Base-by-base conservation (phyloP, 164 flowering plant species). In the Aristolochia californica region DNA sequence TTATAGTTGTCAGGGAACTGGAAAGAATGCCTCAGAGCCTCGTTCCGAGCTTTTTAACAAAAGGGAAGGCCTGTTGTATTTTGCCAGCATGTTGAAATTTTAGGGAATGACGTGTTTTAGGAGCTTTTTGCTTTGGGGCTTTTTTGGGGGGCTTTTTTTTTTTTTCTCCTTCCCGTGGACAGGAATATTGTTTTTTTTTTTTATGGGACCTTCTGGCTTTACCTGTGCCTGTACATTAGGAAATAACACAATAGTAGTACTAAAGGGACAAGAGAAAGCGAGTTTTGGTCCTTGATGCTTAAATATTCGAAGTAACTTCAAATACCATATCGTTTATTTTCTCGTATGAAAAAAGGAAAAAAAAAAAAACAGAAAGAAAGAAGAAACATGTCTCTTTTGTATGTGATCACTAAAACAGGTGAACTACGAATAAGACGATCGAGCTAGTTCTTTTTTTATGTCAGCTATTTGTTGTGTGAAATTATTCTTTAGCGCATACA, bases 31-130 rank as follows among this genome's bases (percentile, higher is more conserved):
- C 23, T 49, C 22, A 60, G 62, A 48, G 55, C 62, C 45, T 49
- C 55, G 21, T 30, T 59, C 55, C 55, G 62, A 52, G 62, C 56
- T 49, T 60, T 60, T n/a, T n/a, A 43, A 34, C 7, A 9, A 34
- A 30, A 17, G 62, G 62, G 50, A 60, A 13, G 45, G 55, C 62
- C 55, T 59, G 62, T 48, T 48, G 14, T 49, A 43, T 22, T 24
- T 57, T 44, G 40, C 45, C 49, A 17, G 48, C 26, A 45, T 38
- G 38, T 49, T 23, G 62, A 60, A n/a, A 23, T 21, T 60, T 18
- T 60, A 49, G 62, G 55, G n/a, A 28, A 22, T 15, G 44, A 23
- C 21, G 62, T 24, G 24, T 21, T 49, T 49, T 49, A 18, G 53
- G 22, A 12, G 24, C n/a, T 18, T 49, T 49, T 49, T 49, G 21